These are phyloP conservation scores for Cucumis cinereus DNA, from an alignment of 306 rosid species.

Conservation along the genomic window DNA sequence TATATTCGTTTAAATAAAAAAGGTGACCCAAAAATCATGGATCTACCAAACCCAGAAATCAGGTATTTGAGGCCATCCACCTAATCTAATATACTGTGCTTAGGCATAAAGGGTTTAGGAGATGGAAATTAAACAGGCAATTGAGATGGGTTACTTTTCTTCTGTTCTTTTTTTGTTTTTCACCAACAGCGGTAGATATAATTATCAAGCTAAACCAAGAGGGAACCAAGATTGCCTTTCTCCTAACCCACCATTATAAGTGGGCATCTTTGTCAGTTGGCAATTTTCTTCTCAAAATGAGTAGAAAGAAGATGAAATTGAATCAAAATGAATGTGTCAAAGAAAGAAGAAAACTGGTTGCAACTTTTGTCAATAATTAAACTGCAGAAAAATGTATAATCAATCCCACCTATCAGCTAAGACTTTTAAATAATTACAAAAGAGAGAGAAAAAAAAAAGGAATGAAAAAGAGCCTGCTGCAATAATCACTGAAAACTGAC, in stretches of 20 bases:
- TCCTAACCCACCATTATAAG: slow-evolving; percentile 15
- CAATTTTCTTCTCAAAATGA: slow-evolving; percentile 10
- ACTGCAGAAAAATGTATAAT: background rate
- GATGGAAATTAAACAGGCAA: background rate
- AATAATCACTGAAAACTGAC: slow-evolving; percentile 1
- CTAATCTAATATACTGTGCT: background rate
- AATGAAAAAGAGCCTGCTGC: background rate
- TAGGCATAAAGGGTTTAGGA: background rate
- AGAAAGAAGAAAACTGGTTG: background rate
- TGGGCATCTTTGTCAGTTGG: slow-evolving; percentile 14
- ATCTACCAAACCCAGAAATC: background rate
- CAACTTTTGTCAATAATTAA: slow-evolving; percentile 13
- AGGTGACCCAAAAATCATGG: background rate
- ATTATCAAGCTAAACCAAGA: background rate
- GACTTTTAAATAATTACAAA: background rate
- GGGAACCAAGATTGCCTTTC: slow-evolving; percentile 21
- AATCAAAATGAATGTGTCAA: background rate
- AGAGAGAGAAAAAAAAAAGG: background rate
- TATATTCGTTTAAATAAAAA: background rate
- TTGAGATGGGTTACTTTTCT: background rate
- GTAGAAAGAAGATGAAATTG: background rate
- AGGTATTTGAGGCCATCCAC: background rate
- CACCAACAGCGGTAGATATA: background rate
- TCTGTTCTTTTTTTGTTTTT: background rate
- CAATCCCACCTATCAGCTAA: slow-evolving; percentile 5